These are phyloP conservation scores for Ophiostoma australiae DNA, from an alignment of 2,329 filamentous ascomycete genomes.

Conservation along the genomic window DNA sequence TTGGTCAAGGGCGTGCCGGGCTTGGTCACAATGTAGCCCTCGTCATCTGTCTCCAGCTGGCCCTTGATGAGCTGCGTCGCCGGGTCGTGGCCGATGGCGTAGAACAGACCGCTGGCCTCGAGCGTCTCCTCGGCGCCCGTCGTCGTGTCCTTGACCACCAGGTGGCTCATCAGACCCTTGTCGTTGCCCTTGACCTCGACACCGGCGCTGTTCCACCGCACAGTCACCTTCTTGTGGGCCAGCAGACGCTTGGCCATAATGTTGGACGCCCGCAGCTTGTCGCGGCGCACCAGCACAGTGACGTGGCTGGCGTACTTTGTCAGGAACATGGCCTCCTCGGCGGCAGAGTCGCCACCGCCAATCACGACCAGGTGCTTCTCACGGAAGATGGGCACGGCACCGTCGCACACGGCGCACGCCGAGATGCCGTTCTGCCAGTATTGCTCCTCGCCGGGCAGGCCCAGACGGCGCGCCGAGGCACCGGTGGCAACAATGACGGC, in stretches of 20 bases:
- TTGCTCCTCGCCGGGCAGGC: conserved; percentile 81
- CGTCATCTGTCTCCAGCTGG: conserved; percentile 76
- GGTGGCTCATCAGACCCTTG: conserved; percentile 80
- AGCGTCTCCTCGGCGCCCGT: conserved; percentile 77
- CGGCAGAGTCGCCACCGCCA: conserved; percentile 91
- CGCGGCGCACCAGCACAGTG: conserved; percentile 84
- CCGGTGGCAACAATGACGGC: conserved; percentile 91
- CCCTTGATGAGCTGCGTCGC: conserved; percentile 87
- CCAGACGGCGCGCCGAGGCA: conserved; percentile 79
- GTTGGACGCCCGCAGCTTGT: conserved; percentile 79
- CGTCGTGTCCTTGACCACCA: conserved; percentile 74
- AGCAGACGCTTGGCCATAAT: conserved; percentile 86
- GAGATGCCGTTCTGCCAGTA: conserved; percentile 98
- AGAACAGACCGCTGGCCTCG: conserved; percentile 89
- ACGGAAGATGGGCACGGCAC: conserved; percentile 93
- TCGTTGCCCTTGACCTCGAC: conserved; percentile 80
- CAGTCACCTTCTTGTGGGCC: conserved; percentile 81
- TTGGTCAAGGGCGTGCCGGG: conserved; percentile 85
- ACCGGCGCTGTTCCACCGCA: conserved; percentile 77
- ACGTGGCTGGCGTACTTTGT: conserved; percentile 97
- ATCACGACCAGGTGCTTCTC: conserved; percentile 95
- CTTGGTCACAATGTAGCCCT: conserved; percentile 86
- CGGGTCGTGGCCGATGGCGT: conserved; percentile 94
- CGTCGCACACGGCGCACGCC: conserved; percentile 95
- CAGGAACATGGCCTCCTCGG: conserved; percentile 94